A percentile compares a stretch with the other conserved stretches of the same genome.
phyloP scores from a whole-genome alignment of 2,329 filamentous ascomycete species.

The Talaromyces funiculosus region DNA sequence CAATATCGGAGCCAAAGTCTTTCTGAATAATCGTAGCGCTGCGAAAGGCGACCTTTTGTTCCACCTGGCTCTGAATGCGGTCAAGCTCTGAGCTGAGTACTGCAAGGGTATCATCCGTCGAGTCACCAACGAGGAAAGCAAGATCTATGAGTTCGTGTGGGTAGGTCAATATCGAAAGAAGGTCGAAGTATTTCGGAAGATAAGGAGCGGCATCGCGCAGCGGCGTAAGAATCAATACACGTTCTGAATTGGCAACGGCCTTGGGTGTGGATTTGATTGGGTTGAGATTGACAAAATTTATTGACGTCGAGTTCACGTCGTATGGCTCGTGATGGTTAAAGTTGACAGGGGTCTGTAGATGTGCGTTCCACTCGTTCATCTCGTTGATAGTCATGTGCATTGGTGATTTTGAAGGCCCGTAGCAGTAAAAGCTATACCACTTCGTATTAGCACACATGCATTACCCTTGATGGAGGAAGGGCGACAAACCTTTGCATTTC shows the following conservation, averaged over 20 bases:
- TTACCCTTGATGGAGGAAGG: neutral
- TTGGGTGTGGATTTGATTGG: slow-evolving; percentile 72
- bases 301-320: slow-evolving; percentile 73
- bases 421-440: slow-evolving; percentile 80
- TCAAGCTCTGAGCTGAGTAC: slow-evolving; percentile 78
- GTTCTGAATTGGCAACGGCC: slow-evolving; percentile 74
- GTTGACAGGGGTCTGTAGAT: slow-evolving; percentile 85
- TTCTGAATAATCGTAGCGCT: slow-evolving; percentile 84
- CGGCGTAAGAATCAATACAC: slow-evolving; percentile 85
- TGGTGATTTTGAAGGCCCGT: slow-evolving; percentile 88
- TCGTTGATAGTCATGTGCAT: slow-evolving; percentile 94
- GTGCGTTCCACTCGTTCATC: slow-evolving; percentile 79
- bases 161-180: slow-evolving; percentile 83
- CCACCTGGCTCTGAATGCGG: slow-evolving; percentile 71
- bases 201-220: slow-evolving; percentile 81
- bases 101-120: slow-evolving; percentile 84
- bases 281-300: slow-evolving; percentile 79
- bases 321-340: slow-evolving; percentile 93
- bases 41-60: slow-evolving; percentile 74
- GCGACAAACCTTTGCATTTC: slow-evolving; percentile 80
- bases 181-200: slow-evolving; percentile 86
- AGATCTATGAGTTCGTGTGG: slow-evolving; percentile 94
- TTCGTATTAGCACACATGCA: neutral
- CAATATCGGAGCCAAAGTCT: slow-evolving; percentile 72
- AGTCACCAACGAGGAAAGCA: slow-evolving; percentile 89